Percentiles rank a stretch among this genome's conserved stretches.
Evolutionary conservation across 768 basidiomycete genomes (phyloP).

Genomic region (Auricularia sp.): DNA sequence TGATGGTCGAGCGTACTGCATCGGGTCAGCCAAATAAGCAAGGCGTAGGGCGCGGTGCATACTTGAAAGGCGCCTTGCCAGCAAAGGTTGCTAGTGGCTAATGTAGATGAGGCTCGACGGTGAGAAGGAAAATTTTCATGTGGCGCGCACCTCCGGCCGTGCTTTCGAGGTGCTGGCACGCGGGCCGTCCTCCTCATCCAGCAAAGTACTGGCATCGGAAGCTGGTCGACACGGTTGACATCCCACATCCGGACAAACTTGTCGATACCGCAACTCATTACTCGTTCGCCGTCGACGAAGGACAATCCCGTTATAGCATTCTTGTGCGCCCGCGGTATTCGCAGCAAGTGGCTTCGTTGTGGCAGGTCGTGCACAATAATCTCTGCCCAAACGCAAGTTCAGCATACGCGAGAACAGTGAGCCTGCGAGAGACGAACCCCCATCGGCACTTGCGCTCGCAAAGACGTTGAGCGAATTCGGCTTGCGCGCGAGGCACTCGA

Average conservation of each 20-base stretch:
- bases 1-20: slow-evolving; percentile 89
- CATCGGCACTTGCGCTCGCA: slow-evolving; percentile 93
- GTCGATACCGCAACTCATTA: slow-evolving; percentile 78
- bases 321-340: slow-evolving; percentile 65
- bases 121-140: slow-evolving; percentile 10
- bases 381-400: slow-evolving; percentile 34
- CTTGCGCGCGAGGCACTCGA: slow-evolving; percentile 74
- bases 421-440: slow-evolving; percentile 46
- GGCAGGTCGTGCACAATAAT: slow-evolving; percentile 79
- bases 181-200: slow-evolving; percentile 19
- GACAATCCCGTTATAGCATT: slow-evolving; percentile 78
- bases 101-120: slow-evolving; percentile 3
- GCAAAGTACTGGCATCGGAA: slow-evolving; percentile 15
- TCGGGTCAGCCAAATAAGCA: slow-evolving; percentile 4
- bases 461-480: slow-evolving; percentile 65
- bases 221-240: slow-evolving; percentile 4
- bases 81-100: slow-evolving; percentile 67
- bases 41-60: slow-evolving; percentile 6
- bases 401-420: background rate
- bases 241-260: slow-evolving; percentile 78
- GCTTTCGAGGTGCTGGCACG: slow-evolving; percentile 20
- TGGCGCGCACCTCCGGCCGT: slow-evolving; percentile 27
- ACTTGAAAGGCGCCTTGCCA: slow-evolving; percentile 91
- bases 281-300: slow-evolving; percentile 51
- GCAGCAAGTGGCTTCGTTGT: slow-evolving; percentile 41